Base-by-base conservation (phyloP, 2,329 filamentous ascomycete species). In the Ploettnerulaceae sp. region DNA sequence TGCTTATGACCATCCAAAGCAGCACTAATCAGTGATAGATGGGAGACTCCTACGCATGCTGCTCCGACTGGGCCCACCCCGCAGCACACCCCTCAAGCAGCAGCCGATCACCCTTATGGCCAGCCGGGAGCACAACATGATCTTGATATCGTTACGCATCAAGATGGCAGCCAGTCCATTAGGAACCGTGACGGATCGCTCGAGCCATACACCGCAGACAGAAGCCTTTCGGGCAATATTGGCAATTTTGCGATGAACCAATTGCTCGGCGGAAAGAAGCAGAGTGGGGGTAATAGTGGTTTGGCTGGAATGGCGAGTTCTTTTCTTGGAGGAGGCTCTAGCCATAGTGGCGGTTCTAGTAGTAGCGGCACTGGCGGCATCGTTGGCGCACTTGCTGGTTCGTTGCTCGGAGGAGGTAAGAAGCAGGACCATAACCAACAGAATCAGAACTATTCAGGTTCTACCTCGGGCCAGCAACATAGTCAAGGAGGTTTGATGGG, bases 31-130 rank as follows among this genome's bases (percentile, higher is more conserved):
- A 11, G 26, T n/a, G 14, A 21, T 21, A 44, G 41, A 44, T 44
- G 41, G 41, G 41, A 44, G n/a, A 36, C 32, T 28, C 41, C 83
- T 24, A 86, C 79, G 11, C 71, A 79, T 48, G 73, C 81, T 39
- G 81, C 77, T 6, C 79, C 77, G 34, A 74, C 76, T 17, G 78
- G 80, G 52, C 79, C 70, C 60, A 81, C 77, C 28, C 81, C 77
- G 35, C 75, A 69, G 51, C 73, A 72, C 47, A 70, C 65, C 43
- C 68, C 64, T 57, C 68, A 52, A 61, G 61, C 64, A 33, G 61
- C 64, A 34, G 58, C 64, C 50, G 77, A 83, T 15, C 81, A 84
- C 57, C 82, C 81, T 4, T 85, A 82, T 65, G 58, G 59, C 41
- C 70, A 67, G 33, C 54, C 55, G 12, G 42, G 47, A 32, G 68